Percentiles rank a stretch among this genome's conserved stretches.
Conservation (phyloP, 495 filamentous ascomycete species). For the Podospora pseudopauciseta region DNA sequence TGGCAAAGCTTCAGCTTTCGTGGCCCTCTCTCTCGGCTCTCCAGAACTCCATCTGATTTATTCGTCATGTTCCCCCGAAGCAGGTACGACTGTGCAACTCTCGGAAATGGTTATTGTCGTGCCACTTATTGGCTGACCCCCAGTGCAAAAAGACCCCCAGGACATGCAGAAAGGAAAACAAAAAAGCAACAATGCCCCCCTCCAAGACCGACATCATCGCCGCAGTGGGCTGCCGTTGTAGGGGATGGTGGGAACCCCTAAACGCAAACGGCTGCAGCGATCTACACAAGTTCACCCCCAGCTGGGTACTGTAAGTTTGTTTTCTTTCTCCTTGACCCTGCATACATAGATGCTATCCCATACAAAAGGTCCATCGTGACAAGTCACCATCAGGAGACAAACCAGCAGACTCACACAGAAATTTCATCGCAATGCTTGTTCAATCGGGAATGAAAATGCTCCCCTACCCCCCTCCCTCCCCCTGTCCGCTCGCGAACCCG, state of each 20-base stretch:
- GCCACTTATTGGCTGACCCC: neutral
- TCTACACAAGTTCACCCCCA: neutral
- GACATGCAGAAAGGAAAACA: neutral
- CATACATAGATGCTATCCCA: neutral
- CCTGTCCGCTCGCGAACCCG: conserved; percentile 7
- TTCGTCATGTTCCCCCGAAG: too few relatives aligned
- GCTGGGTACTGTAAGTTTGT: neutral
- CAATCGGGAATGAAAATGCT: neutral
- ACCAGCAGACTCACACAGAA: neutral
- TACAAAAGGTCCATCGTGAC: too few relatives aligned
- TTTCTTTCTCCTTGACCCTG: neutral
- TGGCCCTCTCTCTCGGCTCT: neutral
- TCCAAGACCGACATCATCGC: too few relatives aligned
- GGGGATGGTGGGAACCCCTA: neutral
- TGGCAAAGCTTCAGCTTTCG: neutral
- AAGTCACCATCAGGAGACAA: too few relatives aligned
- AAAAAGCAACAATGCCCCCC: too few relatives aligned
- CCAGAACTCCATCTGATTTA: too few relatives aligned
- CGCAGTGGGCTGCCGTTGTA: neutral
- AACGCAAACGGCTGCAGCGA: neutral
- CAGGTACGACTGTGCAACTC: neutral
- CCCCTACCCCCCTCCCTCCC: neutral
- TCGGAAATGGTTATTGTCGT: neutral
- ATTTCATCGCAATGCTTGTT: conserved; percentile 9
- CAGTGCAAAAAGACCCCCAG: neutral